Conservation (phyloP, 495 filamentous ascomycete genomes). For the Parachaetomium inaequale region DNA sequence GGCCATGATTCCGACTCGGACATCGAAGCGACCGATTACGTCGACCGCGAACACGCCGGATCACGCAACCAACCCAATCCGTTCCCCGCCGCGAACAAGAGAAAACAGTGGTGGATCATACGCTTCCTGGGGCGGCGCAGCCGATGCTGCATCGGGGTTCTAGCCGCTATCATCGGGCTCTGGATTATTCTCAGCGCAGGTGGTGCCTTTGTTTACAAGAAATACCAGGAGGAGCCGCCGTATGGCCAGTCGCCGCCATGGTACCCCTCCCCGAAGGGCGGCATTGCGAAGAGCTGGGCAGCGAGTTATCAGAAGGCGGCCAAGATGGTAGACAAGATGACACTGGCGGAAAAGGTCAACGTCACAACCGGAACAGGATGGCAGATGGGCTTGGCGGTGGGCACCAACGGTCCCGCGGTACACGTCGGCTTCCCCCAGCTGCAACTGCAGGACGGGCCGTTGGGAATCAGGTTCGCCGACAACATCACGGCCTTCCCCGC, state of each 20-base stretch:
- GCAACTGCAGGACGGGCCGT: constrained; percentile 84
- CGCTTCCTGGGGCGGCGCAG: constrained; percentile 32
- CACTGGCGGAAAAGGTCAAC: constrained; percentile 87
- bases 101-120: constrained; percentile 20
- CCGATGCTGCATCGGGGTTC: constrained; percentile 34
- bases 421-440: constrained; percentile 76
- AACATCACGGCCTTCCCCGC: constrained; percentile 65
- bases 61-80: neutral
- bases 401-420: constrained; percentile 74
- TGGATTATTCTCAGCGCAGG: constrained; percentile 38
- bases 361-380: constrained; percentile 91
- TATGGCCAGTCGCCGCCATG: constrained; percentile 66
- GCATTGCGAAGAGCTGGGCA: constrained; percentile 68
- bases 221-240: constrained; percentile 39
- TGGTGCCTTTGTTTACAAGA: constrained; percentile 43
- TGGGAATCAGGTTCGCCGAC: constrained; percentile 60
- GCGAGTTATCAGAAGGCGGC: constrained; percentile 79
- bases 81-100: constrained; percentile 5
- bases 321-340: constrained; percentile 76
- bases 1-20: constrained; percentile 38
- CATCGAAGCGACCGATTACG: constrained; percentile 42
- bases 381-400: constrained; percentile 86
- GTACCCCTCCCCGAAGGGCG: constrained; percentile 81
- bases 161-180: constrained; percentile 27
- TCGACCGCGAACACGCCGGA: constrained; percentile 29